Evolutionary conservation across 2,329 filamentous ascomycete genomes (phyloP).

Genomic region (Pseudopithomyces maydicus): DNA sequence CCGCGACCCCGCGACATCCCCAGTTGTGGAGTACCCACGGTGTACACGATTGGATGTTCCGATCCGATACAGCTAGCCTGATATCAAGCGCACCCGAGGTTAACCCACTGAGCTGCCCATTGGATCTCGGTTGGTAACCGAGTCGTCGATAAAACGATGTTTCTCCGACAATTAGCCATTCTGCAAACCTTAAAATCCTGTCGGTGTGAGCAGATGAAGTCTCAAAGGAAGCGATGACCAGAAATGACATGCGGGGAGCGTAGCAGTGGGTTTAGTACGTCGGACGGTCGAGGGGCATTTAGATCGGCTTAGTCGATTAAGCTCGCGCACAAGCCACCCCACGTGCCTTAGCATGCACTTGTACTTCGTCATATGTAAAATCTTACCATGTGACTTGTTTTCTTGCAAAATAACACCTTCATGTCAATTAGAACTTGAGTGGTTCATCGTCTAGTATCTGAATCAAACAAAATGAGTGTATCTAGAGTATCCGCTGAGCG

Average conservation of each 20-base stretch:
- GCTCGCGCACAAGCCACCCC: constrained; percentile 4
- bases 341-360: constrained; percentile 1
- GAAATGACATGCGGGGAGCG: not conserved
- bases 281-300: not conserved
- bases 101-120: constrained; percentile 1
- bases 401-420: not conserved
- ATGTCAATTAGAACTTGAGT: not conserved
- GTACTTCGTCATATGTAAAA: not conserved
- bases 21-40: not conserved
- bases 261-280: not conserved
- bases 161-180: constrained; percentile 12
- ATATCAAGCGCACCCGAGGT: constrained; percentile 9
- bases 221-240: not conserved
- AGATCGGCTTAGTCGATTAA: not conserved
- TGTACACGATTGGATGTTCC: constrained; percentile 1
- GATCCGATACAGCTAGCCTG: not conserved
- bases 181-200: not conserved
- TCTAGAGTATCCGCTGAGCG: constrained; percentile 27
- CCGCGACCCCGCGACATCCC: constrained; percentile 1
- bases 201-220: not conserved
- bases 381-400: not conserved
- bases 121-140: not conserved
- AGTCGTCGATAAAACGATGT: constrained; percentile 1
- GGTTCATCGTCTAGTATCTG: not conserved
- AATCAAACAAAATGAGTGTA: constrained; percentile 14